Conservation (phyloP, 1,139 yeast genomes). For the Taphrina populina region DNA sequence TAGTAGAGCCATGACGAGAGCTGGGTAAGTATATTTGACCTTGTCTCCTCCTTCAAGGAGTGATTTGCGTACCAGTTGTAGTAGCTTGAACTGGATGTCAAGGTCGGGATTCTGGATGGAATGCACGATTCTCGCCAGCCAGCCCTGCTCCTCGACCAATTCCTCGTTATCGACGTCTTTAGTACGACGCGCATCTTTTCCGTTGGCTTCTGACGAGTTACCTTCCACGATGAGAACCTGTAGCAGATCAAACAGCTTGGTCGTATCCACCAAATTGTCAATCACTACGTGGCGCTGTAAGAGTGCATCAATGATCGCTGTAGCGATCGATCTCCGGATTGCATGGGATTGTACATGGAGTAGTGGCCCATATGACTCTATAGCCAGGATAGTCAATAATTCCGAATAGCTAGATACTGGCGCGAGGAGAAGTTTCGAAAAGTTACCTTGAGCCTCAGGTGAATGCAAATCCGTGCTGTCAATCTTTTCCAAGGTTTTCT, state of each 20-base stretch:
- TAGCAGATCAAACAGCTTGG: constrained; percentile 48
- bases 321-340: constrained; percentile 47
- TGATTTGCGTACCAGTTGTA: constrained; percentile 57
- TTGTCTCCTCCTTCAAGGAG: constrained; percentile 57
- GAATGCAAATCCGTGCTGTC: constrained; percentile 42
- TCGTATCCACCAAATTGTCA: constrained; percentile 44
- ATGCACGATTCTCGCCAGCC: constrained; percentile 68
- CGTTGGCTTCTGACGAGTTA: constrained; percentile 37
- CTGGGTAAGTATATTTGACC: constrained; percentile 68
- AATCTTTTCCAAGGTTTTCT: constrained; percentile 48
- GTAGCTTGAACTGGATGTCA: constrained; percentile 54
- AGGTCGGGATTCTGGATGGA: constrained; percentile 56
- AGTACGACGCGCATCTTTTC: constrained; percentile 35
- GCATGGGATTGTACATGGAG: constrained; percentile 46
- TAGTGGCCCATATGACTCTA: constrained; percentile 46
- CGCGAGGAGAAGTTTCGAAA: constrained; percentile 57
- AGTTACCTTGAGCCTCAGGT: constrained; percentile 48
- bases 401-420: constrained; percentile 54
- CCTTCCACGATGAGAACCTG: constrained; percentile 45
- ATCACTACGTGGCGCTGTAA: constrained; percentile 42
- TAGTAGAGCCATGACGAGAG: constrained; percentile 63
- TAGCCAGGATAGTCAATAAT: constrained; percentile 45
- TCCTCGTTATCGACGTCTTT: constrained; percentile 42
- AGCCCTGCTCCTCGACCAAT: constrained; percentile 58
- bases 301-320: constrained; percentile 45